Base-by-base conservation (phyloP, 2,329 filamentous ascomycete genomes). In the Bertia moriformis region DNA sequence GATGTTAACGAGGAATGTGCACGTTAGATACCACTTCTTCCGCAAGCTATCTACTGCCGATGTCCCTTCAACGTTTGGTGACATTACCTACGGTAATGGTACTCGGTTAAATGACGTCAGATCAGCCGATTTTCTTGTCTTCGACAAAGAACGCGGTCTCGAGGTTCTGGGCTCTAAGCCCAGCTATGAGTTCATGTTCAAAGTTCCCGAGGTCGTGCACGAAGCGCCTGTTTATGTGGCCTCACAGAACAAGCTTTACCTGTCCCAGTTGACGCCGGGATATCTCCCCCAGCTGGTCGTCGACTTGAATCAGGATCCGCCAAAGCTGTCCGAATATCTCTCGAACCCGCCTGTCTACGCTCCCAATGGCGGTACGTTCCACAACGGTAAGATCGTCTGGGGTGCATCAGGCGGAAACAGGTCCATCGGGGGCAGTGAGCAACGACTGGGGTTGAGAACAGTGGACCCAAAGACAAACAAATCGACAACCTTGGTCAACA, bases 391-490 rank as follows among this genome's bases (percentile, higher is more conserved):
- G 19, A 52, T 62, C 33, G 53, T 61, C 38, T 62, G 55, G 52
- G 54, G 47, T 19, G 52, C 54, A 1, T 53, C 51, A 2, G 57
- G 58, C n/a, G 52, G 55, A 22, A 59, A 56, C 44, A 45, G 49
- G 19, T 53, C 50, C 17, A 51, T 57, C 24, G 51, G 49, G 14
- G 54, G 56, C 19, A 47, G 41, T 2, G 51, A 59, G 45, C 57
- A 64, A 42, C 53, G 58, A 33, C 54, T 58, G 1, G 55, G 54
- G 2, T 52, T 67, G 37, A 53, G 61, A 4, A 59, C 56, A 4
- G 53, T 67, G n/a, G 61, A 66, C 43, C 63, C 58, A 1, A 50
- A 51, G 4, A 67, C 63, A 2, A 60, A 61, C 48, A 49, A 53
- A 7, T 59, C 60, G 3, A 49, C 49, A 4, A 54, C 51, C 3